Percentiles rank a stretch among this genome's conserved stretches.
These are phyloP conservation scores for Stemphylium lycopersici DNA, from an alignment of 2,329 filamentous ascomycete species.

Conservation along the genomic window DNA sequence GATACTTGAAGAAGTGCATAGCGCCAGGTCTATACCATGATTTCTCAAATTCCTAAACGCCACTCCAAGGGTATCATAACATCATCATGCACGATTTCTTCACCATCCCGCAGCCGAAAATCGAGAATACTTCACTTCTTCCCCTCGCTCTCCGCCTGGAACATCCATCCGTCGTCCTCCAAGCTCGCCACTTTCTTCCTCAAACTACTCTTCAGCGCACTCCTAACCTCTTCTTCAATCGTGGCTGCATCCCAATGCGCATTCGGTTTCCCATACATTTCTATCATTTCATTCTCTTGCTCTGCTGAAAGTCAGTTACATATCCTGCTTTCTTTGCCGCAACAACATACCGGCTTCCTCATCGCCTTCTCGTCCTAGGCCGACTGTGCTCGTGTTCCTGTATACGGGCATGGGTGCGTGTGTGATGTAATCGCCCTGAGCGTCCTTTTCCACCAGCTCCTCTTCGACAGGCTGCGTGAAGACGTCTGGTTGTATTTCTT, in stretches of 20 bases:
- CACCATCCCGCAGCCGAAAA: too few relatives aligned
- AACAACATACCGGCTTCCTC: slow-evolving; percentile 39
- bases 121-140: slow-evolving; percentile 10
- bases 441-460: slow-evolving; percentile 59
- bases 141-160: slow-evolving; percentile 65
- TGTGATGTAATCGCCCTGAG: slow-evolving; percentile 56
- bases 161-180: slow-evolving; percentile 91
- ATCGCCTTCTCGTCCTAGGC: slow-evolving; percentile 26
- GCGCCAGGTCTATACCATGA: too few relatives aligned
- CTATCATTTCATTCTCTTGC: slow-evolving; percentile 43
- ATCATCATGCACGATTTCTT: background rate
- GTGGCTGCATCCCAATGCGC: slow-evolving; percentile 36
- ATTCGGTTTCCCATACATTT: slow-evolving; percentile 40
- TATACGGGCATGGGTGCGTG: slow-evolving; percentile 33
- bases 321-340: too few relatives aligned
- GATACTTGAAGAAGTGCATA: too few relatives aligned
- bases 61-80: slow-evolving; percentile 5
- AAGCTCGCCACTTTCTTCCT: slow-evolving; percentile 74
- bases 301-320: slow-evolving; percentile 24
- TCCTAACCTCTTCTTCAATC: slow-evolving; percentile 52
- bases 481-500: slow-evolving; percentile 18
- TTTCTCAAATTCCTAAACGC: background rate
- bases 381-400: slow-evolving; percentile 29
- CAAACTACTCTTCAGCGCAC: slow-evolving; percentile 66
- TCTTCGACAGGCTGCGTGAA: slow-evolving; percentile 31